Evolutionary conservation across 306 rosid genomes (phyloP).

Genomic region (Sesbania bispinosa): DNA sequence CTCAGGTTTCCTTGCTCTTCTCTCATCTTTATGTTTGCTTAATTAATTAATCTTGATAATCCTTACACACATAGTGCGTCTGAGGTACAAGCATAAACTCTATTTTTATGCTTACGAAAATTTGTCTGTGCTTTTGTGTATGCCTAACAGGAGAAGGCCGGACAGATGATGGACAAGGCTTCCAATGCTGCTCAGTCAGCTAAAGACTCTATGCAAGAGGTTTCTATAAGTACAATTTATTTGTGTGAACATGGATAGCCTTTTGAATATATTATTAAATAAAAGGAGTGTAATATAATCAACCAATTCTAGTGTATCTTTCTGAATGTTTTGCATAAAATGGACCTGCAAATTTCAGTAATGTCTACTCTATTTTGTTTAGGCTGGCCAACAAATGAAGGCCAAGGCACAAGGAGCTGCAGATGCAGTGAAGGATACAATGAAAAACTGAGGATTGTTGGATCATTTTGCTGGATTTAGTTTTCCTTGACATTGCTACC

Average conservation of each 20-base stretch:
- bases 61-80: neutral
- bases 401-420: conserved; percentile 47
- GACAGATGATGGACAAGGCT: no score
- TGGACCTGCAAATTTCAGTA: neutral
- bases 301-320: no score
- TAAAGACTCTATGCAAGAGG: no score
- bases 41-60: neutral
- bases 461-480: conserved; percentile 9
- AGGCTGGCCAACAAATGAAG: conserved; percentile 41
- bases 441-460: conserved; percentile 38
- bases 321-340: neutral
- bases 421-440: conserved; percentile 47
- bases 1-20: conserved; percentile 30
- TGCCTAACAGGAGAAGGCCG: conserved; percentile 46
- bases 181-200: no score
- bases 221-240: no score
- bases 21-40: neutral
- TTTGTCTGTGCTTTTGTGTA: neutral
- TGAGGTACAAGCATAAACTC: neutral
- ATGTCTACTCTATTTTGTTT: no score
- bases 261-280: no score
- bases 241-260: no score
- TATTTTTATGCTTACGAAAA: neutral
- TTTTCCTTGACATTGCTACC: no score
- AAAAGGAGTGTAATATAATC: no score